Percentiles rank a stretch among this genome's conserved stretches.
Evolutionary conservation across 306 rosid genomes (phyloP).

Genomic region (Vigna trinervia): DNA sequence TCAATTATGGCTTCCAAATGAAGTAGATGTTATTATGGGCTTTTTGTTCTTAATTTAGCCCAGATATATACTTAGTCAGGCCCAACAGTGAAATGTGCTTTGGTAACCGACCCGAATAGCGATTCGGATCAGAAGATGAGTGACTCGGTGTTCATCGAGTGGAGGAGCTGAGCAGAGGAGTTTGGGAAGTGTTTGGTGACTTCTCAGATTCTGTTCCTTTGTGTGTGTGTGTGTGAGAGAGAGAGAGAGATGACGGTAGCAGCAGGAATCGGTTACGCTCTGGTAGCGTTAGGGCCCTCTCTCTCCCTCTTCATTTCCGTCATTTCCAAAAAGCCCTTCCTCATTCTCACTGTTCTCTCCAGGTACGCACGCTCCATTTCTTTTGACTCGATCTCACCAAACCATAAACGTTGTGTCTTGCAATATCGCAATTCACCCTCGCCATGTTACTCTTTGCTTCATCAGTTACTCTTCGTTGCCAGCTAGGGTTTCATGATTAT

Average conservation of each 20-base stretch:
- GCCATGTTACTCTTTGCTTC: neutral
- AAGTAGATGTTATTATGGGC: neutral
- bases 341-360: constrained; percentile 89
- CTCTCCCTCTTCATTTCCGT: constrained; percentile 85
- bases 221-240: neutral
- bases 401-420: neutral
- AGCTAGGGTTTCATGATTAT: constrained; percentile 13
- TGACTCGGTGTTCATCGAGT: neutral
- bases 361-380: constrained; percentile 51
- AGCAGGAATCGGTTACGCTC: constrained; percentile 88
- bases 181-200: constrained; percentile 25
- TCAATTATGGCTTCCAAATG: too few species aligned
- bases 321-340: constrained; percentile 83
- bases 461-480: neutral
- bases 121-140: neutral
- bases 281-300: constrained; percentile 88
- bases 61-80: neutral
- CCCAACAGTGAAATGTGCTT: neutral
- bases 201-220: neutral
- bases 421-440: neutral
- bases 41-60: neutral
- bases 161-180: constrained; percentile 26
- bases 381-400: neutral
- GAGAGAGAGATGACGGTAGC: constrained; percentile 63
- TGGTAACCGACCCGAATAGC: neutral